Base-by-base conservation (phyloP, 192 early-diverging fungal species). In the Mortierella claussenii region DNA sequence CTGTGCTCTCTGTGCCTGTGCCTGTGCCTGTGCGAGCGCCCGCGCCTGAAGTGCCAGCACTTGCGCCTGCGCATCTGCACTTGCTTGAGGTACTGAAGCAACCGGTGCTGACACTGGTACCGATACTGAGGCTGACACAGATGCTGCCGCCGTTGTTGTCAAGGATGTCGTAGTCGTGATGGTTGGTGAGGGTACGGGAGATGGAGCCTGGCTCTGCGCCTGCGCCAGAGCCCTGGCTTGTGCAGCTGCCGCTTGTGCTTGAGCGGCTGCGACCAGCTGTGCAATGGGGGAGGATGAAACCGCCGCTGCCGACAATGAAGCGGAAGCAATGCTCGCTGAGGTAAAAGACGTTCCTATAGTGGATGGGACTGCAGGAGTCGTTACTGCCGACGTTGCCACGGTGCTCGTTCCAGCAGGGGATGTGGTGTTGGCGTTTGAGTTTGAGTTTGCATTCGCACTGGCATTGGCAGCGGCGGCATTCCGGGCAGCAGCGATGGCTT, bases 211-310 rank as follows among this genome's bases (percentile, higher is more conserved):
- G 17, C 36, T 52, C 36, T 47, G 60, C n/a, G 53, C 33, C 27
- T 61, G 50, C 21, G 52, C 63, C 54, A 36, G 51, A 44, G 62
- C 62, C 4, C 52, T 45, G 0, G 69, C 60, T 13, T 54, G 60
- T 15, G 60, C 55, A 17, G 69, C 61, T 40, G 66, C 56, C 44
- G 60, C 57, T 31, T 67, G 73, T 4, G 73, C 65, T 31, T 76
- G 63, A 33, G 70, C 73, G n/a, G 73, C 73, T 46, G 73, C 73
- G 2, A 67, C 65, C 4, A 76, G 46, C 53, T 66, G 64, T 21
- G 73, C 73, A 36, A 67, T 76, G 20, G 73, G 63, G 2, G 65
- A 67, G n/a, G 65, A 54, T 10, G 37, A 40, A 40, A 40, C 37
- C 20, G 65, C 36, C 11, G 57, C 47, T n/a, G 57, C 56, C 18